Evolutionary conservation across 2,329 filamentous ascomycete species (phyloP).

Genomic region (Dactylellina parvicollis): DNA sequence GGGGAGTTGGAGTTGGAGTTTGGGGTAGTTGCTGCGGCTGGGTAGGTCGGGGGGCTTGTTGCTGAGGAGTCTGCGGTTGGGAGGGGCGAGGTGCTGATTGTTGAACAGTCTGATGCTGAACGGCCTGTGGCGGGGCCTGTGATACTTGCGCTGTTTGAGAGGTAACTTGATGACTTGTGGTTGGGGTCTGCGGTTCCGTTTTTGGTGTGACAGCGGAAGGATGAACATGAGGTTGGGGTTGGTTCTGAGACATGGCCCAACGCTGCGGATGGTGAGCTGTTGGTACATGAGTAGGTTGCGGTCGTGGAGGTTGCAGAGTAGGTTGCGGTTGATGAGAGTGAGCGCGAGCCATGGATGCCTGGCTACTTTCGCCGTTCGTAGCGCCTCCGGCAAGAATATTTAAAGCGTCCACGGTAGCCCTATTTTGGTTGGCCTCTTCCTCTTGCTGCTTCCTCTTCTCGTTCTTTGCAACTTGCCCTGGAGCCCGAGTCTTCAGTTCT

Average conservation of each 20-base stretch:
- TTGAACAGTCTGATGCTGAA: constrained; percentile 13
- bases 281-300: constrained; percentile 30
- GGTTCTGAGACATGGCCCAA: constrained; percentile 50
- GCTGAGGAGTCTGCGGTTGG: constrained; percentile 13
- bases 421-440: constrained; percentile 51
- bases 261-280: constrained; percentile 41
- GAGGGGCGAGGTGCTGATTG: constrained; percentile 3
- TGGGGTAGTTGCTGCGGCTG: background rate
- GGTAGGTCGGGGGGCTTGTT: background rate
- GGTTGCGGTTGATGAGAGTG: constrained; percentile 38
- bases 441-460: constrained; percentile 59
- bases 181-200: constrained; percentile 2
- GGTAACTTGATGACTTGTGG: constrained; percentile 1
- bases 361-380: constrained; percentile 7
- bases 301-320: constrained; percentile 32
- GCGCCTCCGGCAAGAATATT: constrained; percentile 42
- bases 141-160: background rate
- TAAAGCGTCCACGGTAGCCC: constrained; percentile 49
- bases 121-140: constrained; percentile 10
- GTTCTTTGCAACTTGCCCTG: constrained; percentile 75
- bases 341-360: constrained; percentile 16
- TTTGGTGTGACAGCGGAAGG: constrained; percentile 15
- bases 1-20: background rate
- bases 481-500: constrained; percentile 85
- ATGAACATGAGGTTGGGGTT: constrained; percentile 16